phyloP scores from a whole-genome alignment of 2,329 filamentous ascomycete species.

The Teratosphaeria destructans region DNA sequence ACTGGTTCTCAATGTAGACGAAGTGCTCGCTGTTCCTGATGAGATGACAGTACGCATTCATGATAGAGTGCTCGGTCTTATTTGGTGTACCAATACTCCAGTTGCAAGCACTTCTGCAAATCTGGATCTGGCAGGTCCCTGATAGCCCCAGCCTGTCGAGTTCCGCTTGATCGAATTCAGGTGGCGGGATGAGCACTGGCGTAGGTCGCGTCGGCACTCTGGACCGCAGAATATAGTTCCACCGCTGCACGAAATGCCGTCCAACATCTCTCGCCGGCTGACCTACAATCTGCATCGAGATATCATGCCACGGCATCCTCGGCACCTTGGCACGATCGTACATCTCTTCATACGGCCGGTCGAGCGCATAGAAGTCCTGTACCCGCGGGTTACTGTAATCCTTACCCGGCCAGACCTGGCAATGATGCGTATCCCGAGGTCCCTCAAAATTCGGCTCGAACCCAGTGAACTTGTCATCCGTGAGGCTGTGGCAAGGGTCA shows the following conservation, averaged over 20 bases:
- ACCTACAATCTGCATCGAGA: constrained; percentile 93
- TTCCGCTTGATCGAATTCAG: constrained; percentile 79
- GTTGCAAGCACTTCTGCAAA: constrained; percentile 75
- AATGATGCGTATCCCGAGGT: constrained; percentile 84
- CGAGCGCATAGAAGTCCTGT: constrained; percentile 85
- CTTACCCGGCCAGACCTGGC: constrained; percentile 92
- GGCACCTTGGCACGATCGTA: constrained; percentile 83
- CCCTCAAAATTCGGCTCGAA: constrained; percentile 66
- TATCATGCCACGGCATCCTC: constrained; percentile 97
- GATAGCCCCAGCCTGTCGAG: constrained; percentile 78
- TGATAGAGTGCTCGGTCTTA: constrained; percentile 84
- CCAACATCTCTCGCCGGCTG: constrained; percentile 91
- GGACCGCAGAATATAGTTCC: constrained; percentile 92
- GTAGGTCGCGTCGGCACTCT: constrained; percentile 88
- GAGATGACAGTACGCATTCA: constrained; percentile 87
- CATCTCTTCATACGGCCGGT: constrained; percentile 97
- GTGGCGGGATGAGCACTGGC: constrained; percentile 84
- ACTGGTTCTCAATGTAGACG: constrained; percentile 98
- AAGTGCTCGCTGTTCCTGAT: constrained; percentile 95
- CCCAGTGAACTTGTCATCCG: constrained; percentile 88
- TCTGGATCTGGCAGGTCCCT: constrained; percentile 93
- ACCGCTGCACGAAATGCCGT: constrained; percentile 91
- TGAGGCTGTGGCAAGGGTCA: constrained; percentile 80
- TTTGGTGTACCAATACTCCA: constrained; percentile 85
- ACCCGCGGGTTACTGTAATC: constrained; percentile 96